Conservation (phyloP, 805 yeast species). For the Saturnispora serradocipensis region DNA sequence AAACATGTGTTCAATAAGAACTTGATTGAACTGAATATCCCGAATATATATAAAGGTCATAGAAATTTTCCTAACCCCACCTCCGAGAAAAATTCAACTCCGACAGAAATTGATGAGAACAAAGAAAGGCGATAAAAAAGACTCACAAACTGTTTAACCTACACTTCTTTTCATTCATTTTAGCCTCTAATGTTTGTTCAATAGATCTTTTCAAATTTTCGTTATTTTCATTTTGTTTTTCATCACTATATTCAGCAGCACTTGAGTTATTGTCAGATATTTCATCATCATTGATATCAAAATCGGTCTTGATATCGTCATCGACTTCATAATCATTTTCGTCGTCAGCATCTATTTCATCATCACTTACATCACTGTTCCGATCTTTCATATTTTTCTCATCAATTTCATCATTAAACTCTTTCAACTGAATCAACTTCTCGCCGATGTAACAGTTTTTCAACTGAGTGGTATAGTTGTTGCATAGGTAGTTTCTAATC, state of each 20-base stretch:
- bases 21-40: not conserved
- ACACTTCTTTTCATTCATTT: not conserved
- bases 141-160: not conserved
- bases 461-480: slow-evolving; percentile 13
- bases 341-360: slow-evolving; percentile 29
- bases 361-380: not conserved
- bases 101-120: not conserved
- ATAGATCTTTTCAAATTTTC: not conserved
- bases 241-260: not conserved
- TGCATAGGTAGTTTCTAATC: slow-evolving; percentile 17
- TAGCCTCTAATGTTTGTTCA: not conserved
- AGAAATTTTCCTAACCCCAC: not conserved
- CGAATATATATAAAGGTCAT: not conserved
- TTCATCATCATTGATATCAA: slow-evolving; percentile 7
- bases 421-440: not conserved
- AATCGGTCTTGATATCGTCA: slow-evolving; percentile 9
- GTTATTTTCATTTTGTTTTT: not conserved
- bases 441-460: slow-evolving; percentile 17
- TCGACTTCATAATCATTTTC: slow-evolving; percentile 19
- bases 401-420: not conserved
- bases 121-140: not conserved
- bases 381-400: slow-evolving; percentile 30
- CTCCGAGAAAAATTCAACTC: not conserved
- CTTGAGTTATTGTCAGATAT: not conserved
- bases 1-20: not conserved